Evolutionary conservation across 306 rosid species (phyloP).

Genomic region (Inga laurina): DNA sequence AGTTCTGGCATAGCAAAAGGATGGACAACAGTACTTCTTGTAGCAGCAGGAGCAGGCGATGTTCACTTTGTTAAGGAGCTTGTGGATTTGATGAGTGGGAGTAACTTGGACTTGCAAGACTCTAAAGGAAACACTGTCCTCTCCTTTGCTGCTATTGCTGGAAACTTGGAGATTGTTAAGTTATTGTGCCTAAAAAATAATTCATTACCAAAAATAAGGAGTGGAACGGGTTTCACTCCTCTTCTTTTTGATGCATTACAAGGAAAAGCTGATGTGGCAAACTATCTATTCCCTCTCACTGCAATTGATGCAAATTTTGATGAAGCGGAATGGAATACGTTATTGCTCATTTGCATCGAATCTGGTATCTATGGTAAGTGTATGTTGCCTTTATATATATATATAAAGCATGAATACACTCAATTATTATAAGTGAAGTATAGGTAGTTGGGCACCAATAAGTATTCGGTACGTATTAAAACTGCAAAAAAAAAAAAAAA

Average conservation of each 20-base stretch:
- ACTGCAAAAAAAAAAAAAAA: no score
- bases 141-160: slow-evolving; percentile 32
- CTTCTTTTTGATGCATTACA: neutral
- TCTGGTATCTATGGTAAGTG: no score
- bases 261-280: slow-evolving; percentile 35
- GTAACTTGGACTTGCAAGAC: slow-evolving; percentile 24
- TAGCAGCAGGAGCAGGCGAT: slow-evolving; percentile 20
- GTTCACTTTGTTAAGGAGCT: neutral
- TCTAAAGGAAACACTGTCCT: slow-evolving; percentile 30
- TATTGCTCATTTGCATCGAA: no score
- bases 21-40: slow-evolving; percentile 22
- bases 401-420: no score
- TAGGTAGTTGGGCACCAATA: no score
- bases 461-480: no score
- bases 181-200: neutral
- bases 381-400: no score
- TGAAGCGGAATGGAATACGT: no score
- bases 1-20: slow-evolving; percentile 19
- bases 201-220: neutral
- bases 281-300: neutral
- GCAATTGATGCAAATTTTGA: no score
- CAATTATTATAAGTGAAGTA: no score
- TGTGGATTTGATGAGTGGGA: neutral
- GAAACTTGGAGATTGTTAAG: neutral
- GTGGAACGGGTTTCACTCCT: slow-evolving; percentile 10